Conservation (phyloP, 2,329 filamentous ascomycete species). For the Talaromyces pinophilus region DNA sequence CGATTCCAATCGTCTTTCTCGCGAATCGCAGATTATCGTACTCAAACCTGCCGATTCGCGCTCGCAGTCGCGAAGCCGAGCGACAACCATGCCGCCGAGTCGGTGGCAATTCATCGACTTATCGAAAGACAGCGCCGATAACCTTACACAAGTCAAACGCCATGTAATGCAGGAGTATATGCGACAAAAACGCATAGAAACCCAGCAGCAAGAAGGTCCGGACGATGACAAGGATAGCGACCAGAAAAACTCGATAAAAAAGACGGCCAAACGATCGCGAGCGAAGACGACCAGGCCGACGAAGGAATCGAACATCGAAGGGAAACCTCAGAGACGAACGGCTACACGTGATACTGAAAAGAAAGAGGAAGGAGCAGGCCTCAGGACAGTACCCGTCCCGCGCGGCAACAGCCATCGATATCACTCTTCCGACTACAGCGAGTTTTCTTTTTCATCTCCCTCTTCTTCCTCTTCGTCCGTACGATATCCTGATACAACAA, state of each 20-base stretch:
- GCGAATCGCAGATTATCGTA: background rate
- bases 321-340: background rate
- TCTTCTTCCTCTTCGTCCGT: background rate
- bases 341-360: background rate
- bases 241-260: conserved; percentile 8
- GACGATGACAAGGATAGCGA: conserved; percentile 4
- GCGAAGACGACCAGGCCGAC: conserved; percentile 12
- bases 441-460: conserved; percentile 2
- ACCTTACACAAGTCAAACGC: conserved; percentile 44
- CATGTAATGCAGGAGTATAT: conserved; percentile 50
- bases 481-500: background rate
- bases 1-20: background rate
- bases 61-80: background rate
- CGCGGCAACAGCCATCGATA: background rate
- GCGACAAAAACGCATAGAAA: conserved; percentile 35
- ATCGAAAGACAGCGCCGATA: conserved; percentile 38
- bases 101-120: conserved; percentile 47
- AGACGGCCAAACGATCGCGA: conserved; percentile 2
- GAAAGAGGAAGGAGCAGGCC: background rate
- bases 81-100: conserved; percentile 15
- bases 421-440: background rate
- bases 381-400: background rate
- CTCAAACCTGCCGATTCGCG: background rate
- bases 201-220: conserved; percentile 20
- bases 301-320: background rate